phyloP scores from a whole-genome alignment of 2,329 filamentous ascomycete species.

The Aspergillus awamori region DNA sequence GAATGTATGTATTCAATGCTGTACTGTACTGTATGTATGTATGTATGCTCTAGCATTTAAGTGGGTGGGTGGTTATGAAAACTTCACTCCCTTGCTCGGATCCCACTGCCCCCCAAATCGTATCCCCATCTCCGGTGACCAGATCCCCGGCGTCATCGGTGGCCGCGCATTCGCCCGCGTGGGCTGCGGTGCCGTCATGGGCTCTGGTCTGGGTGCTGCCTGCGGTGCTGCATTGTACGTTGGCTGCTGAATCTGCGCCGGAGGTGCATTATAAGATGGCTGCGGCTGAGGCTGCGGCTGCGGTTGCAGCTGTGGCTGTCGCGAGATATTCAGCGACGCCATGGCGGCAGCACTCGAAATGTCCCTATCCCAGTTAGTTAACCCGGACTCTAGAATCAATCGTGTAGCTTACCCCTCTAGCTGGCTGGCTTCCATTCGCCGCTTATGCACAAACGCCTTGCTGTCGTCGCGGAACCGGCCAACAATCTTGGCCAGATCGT shows the following conservation, averaged over 20 bases:
- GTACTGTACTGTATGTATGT: not conserved
- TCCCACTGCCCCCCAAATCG: constrained; percentile 71
- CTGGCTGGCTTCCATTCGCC: constrained; percentile 76
- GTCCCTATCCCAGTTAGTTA: constrained; percentile 47
- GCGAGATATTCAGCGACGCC: constrained; percentile 57
- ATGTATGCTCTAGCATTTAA: not conserved
- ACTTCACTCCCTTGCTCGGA: constrained; percentile 60
- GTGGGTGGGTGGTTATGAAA: constrained; percentile 38
- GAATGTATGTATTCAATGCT: not conserved
- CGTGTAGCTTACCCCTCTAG: constrained; percentile 67
- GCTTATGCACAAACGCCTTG: constrained; percentile 74
- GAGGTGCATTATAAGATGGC: constrained; percentile 33
- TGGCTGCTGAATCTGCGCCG: not conserved
- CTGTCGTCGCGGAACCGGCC: constrained; percentile 81
- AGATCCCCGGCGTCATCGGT: constrained; percentile 59
- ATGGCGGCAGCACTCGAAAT: constrained; percentile 59
- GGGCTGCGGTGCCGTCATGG: constrained; percentile 52
- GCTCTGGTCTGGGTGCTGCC: constrained; percentile 34
- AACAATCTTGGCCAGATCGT: constrained; percentile 87
- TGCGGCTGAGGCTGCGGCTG: constrained; percentile 7
- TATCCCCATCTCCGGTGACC: constrained; percentile 81
- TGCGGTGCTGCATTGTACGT: constrained; percentile 32
- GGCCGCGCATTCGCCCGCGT: constrained; percentile 59
- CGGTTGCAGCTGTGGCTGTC: constrained; percentile 43
- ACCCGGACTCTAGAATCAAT: too few relatives aligned